phyloP scores from a whole-genome alignment of 306 rosid species.

The Quercus aquifolioides region DNA sequence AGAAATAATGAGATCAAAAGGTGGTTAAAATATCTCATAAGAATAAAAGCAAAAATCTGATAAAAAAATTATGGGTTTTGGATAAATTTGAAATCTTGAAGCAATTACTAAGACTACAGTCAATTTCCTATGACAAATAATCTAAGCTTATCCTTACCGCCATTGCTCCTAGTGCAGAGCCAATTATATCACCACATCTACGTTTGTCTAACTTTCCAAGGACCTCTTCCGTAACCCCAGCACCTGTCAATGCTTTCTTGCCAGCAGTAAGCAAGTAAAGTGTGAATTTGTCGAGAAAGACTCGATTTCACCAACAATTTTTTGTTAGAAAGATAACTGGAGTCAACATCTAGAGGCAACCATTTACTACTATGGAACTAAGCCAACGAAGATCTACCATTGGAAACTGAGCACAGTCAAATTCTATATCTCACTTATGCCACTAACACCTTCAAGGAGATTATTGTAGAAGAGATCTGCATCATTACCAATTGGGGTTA shows the following conservation, averaged over 20 bases:
- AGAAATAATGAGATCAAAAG: no score
- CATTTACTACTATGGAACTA: no score
- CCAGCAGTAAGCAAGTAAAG: constrained; percentile 92
- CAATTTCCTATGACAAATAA: background rate
- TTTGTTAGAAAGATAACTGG: constrained; percentile 38
- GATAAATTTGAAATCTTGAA: background rate
- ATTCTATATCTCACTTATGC: constrained; percentile 90
- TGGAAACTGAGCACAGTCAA: constrained; percentile 87
- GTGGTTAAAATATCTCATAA: constrained; percentile 30
- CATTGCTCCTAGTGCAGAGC: constrained; percentile 98
- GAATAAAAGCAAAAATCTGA: background rate
- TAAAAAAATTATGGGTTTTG: background rate
- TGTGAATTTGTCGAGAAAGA: constrained; percentile 89
- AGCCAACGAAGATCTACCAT: constrained; percentile 44
- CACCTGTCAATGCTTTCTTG: constrained; percentile 83
- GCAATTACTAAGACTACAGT: background rate
- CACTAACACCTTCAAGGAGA: constrained; percentile 87
- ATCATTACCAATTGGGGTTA: constrained; percentile 90
- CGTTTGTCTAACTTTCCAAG: constrained; percentile 65
- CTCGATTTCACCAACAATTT: constrained; percentile 94
- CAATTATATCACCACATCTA: constrained; percentile 89
- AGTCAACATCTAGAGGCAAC: background rate
- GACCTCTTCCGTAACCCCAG: constrained; percentile 75
- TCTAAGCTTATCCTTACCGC: constrained; percentile 49
- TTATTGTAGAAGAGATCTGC: constrained; percentile 76